These are phyloP conservation scores for Coleophoma crateriformis DNA, from an alignment of 2,329 filamentous ascomycete genomes.

Conservation along the genomic window DNA sequence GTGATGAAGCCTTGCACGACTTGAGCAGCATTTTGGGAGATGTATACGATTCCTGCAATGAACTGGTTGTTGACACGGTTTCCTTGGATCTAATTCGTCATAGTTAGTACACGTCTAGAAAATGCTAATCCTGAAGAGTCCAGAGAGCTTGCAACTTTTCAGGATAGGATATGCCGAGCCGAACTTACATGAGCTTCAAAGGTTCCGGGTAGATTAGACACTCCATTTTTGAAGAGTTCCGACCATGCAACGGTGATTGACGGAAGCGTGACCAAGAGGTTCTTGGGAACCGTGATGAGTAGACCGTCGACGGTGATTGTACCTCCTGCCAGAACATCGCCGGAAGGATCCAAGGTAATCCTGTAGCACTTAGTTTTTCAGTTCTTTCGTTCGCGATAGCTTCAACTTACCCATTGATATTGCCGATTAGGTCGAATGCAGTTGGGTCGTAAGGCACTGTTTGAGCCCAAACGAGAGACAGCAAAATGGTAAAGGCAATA, in stretches of 20 bases:
- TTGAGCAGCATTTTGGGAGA: conserved; percentile 11
- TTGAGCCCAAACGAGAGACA: not conserved
- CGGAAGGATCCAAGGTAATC: not conserved
- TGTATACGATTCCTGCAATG: conserved; percentile 15
- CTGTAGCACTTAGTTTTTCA: too few relatives aligned
- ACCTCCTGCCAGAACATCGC: conserved; percentile 10
- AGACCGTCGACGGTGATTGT: conserved; percentile 14
- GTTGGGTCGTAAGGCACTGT: conserved; percentile 14
- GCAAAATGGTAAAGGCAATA: too few relatives aligned
- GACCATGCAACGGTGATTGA: conserved; percentile 15
- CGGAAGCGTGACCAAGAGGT: conserved; percentile 14
- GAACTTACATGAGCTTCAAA: conserved; percentile 10
- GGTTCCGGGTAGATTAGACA: conserved; percentile 8
- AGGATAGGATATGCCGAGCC: not conserved
- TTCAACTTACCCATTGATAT: conserved; percentile 9
- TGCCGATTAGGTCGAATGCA: conserved; percentile 12
- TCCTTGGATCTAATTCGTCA: not conserved
- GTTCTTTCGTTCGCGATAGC: too few relatives aligned
- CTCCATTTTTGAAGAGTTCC: conserved; percentile 13
- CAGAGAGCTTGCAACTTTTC: conserved; percentile 6
- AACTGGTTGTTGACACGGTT: not conserved
- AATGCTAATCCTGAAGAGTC: too few relatives aligned
- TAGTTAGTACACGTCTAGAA: too few relatives aligned
- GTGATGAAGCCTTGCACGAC: conserved; percentile 15
- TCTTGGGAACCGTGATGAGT: conserved; percentile 10